phyloP scores from a whole-genome alignment of 192 early-diverging fungal genomes.

The Umbelopsis sp. region DNA sequence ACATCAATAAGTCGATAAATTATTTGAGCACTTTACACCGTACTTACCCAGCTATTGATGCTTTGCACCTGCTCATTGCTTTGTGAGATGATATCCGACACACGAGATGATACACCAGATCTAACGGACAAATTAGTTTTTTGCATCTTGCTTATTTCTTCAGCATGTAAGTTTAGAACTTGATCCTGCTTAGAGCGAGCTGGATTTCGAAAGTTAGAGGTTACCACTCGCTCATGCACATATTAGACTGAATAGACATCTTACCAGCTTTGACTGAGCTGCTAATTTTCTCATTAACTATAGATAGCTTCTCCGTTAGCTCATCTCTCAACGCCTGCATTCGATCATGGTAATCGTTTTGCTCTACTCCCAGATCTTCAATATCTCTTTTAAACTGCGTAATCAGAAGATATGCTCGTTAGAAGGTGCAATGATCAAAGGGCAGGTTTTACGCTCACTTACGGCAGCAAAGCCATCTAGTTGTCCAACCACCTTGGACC shows the following conservation, averaged over 20 bases:
- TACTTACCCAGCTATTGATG: not conserved
- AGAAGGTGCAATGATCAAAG: not conserved
- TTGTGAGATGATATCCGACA: conserved; percentile 1
- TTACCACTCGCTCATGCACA: not conserved
- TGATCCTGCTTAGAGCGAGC: conserved; percentile 5
- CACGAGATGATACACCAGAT: conserved; percentile 1
- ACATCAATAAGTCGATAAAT: too few relatives aligned
- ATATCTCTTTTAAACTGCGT: not conserved
- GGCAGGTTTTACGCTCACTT: not conserved
- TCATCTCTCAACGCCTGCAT: not conserved
- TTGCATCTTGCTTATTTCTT: conserved; percentile 9
- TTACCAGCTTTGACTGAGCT: not conserved
- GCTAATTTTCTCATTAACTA: not conserved
- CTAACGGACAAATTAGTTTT: not conserved
- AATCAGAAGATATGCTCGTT: not conserved
- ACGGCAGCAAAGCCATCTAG: not conserved
- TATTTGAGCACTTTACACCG: too few relatives aligned
- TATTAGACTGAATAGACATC: not conserved
- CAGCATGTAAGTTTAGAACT: not conserved
- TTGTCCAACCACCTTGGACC: not conserved
- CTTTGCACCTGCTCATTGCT: not conserved
- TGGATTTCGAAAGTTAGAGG: not conserved
- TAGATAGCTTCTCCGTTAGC: not conserved
- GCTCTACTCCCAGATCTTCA: not conserved
- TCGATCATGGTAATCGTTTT: conserved; percentile 1